Evolutionary conservation across 495 filamentous ascomycete species (phyloP).

Genomic region (Rhypophila decipiens): DNA sequence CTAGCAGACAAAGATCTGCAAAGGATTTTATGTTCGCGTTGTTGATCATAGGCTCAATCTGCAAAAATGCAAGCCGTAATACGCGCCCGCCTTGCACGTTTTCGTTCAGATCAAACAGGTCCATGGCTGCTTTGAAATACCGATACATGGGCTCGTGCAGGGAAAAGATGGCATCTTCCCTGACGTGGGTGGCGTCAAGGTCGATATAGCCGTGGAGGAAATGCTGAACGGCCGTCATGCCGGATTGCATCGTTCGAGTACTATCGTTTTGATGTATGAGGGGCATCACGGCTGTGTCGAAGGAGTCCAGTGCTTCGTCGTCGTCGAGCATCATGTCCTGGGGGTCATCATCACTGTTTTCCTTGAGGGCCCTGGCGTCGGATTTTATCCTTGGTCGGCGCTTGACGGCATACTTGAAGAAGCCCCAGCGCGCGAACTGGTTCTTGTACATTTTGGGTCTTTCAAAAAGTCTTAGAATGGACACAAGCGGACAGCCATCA

Average conservation of each 20-base stretch:
- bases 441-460: conserved; percentile 32
- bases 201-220: conserved; percentile 20
- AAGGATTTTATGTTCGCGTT: conserved; percentile 21
- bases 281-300: conserved; percentile 4
- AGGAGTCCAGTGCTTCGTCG: no score
- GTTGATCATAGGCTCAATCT: conserved; percentile 19
- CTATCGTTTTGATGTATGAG: conserved; percentile 12
- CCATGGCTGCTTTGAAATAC: conserved; percentile 25
- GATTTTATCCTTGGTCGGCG: conserved; percentile 9
- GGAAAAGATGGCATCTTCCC: conserved; percentile 14
- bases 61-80: conserved; percentile 23
- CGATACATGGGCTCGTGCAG: conserved; percentile 24
- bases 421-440: conserved; percentile 25
- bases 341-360: conserved; percentile 8
- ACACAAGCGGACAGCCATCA: not conserved
- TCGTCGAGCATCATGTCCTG: not conserved
- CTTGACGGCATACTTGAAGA: conserved; percentile 29
- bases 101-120: conserved; percentile 20
- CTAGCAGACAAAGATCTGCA: conserved; percentile 22
- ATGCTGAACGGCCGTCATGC: conserved; percentile 19
- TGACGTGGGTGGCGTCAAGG: conserved; percentile 12
- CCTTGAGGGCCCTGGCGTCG: not conserved
- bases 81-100: conserved; percentile 19
- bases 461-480: not conserved
- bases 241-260: conserved; percentile 15